Percentiles rank a stretch among this genome's conserved stretches.
Evolutionary conservation across 306 rosid genomes (phyloP).

Genomic region (Arachis stenosperma): DNA sequence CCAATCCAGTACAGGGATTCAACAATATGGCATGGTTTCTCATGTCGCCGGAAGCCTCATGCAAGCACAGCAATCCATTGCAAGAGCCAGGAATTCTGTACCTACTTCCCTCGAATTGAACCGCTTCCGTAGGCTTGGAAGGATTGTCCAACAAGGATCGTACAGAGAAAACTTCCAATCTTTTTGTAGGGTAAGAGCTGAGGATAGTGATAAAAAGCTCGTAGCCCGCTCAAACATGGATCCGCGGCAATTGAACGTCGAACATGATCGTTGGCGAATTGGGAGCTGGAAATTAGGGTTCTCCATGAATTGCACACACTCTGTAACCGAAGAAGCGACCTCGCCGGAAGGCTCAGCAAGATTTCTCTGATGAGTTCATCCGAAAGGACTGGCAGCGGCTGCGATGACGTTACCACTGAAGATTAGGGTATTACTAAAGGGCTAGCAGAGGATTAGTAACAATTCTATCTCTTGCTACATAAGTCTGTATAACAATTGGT

Average conservation of each 20-base stretch:
- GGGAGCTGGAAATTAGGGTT: slow-evolving; percentile 15
- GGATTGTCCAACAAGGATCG: not conserved
- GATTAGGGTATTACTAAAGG: no score
- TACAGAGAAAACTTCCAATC: not conserved
- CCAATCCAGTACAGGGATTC: not conserved
- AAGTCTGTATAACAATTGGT: no score
- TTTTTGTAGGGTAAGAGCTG: not conserved
- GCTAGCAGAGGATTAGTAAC: no score
- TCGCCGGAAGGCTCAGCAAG: slow-evolving; percentile 20
- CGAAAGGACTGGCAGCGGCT: not conserved
- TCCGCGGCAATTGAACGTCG: not conserved
- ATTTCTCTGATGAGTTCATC: slow-evolving; percentile 29
- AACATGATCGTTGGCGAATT: slow-evolving; percentile 33
- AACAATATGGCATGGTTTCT: not conserved
- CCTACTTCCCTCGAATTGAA: not conserved
- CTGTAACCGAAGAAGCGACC: not conserved
- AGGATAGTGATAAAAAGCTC: not conserved
- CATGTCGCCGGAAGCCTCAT: not conserved
- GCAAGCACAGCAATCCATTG: slow-evolving; percentile 34
- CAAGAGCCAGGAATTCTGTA: slow-evolving; percentile 14
- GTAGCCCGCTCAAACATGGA: not conserved
- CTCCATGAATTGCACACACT: slow-evolving; percentile 37
- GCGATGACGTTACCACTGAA: no score
- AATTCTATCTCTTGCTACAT: no score
- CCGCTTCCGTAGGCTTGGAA: not conserved